Evolutionary conservation across 2,329 filamentous ascomycete species (phyloP).

Genomic region (Madurella mycetomatis): DNA sequence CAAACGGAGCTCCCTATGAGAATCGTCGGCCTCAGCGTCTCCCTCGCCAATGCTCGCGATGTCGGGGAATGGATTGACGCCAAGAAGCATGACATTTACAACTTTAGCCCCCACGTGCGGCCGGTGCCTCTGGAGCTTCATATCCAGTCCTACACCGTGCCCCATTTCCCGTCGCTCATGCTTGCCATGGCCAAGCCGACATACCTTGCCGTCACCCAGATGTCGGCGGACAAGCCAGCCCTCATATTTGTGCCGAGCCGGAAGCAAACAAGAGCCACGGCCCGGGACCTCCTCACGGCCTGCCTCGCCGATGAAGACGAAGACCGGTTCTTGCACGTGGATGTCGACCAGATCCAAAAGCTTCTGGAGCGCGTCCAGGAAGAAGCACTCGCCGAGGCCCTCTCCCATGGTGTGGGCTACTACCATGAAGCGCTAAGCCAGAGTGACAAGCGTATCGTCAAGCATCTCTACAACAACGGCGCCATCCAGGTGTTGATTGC

Average conservation of each 20-base stretch:
- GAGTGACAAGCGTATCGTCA: conserved; percentile 89
- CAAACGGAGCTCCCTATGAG: conserved; percentile 81
- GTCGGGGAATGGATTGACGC: conserved; percentile 98
- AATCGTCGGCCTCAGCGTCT: conserved; percentile 85
- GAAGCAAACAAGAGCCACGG: conserved; percentile 86
- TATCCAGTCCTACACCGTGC: conserved; percentile 91
- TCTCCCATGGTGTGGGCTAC: conserved; percentile 93
- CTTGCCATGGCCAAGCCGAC: conserved; percentile 95
- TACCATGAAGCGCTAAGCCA: conserved; percentile 89
- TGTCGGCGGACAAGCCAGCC: conserved; percentile 83
- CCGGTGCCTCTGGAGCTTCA: conserved; percentile 88
- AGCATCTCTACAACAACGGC: conserved; percentile 83
- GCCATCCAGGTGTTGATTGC: conserved; percentile 79
- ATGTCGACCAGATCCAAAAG: conserved; percentile 74
- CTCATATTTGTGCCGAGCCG: conserved; percentile 89
- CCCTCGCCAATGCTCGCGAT: conserved; percentile 86
- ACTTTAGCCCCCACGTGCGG: conserved; percentile 90
- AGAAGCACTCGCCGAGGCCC: conserved; percentile 77
- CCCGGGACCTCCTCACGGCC: conserved; percentile 80
- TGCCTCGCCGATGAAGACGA: conserved; percentile 87
- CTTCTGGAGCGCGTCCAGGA: conserved; percentile 82
- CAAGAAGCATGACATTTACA: conserved; percentile 97
- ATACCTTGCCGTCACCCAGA: conserved; percentile 81
- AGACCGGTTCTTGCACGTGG: conserved; percentile 85
- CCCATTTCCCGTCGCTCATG: conserved; percentile 97